Base-by-base conservation (phyloP, 2,329 filamentous ascomycete genomes). In the Ophiosphaerella narmari region DNA sequence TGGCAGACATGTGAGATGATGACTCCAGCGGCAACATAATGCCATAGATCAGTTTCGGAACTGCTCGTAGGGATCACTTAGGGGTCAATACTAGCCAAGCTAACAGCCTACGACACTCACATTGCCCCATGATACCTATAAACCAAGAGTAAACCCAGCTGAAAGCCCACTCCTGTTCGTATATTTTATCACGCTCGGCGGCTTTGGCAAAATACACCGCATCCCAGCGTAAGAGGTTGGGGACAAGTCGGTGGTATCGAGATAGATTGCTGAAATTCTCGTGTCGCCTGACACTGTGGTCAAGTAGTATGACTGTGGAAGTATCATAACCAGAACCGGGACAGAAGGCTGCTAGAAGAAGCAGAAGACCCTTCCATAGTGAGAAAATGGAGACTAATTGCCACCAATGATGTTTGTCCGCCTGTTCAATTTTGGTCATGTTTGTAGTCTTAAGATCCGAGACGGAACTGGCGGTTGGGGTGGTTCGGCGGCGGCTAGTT, bases 131-230 rank as follows among this genome's bases (percentile, higher is more conserved):
- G 75, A 48, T 65, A 58, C 71, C 65, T 9, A 83, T 65, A 7
- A 81, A 44, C 49, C 67, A 72, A 9, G 81, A 77, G 52, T 82
- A 81, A 8, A 77, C 76, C 73, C 80, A 82, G 33, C 86, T 87
- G 74, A 92, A 94, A 0, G 90, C 90, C 89, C 89, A 94, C 73
- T 93, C 88, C 74, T 94, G 90, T 75, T 95, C 90, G 68, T 85
- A 88, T 9, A 86, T 47, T 60, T 90, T 86, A 31, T 87, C 88
- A 9, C 82, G 78, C 36, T 78, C 78, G 4, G 88, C 83, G 38
- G 78, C 71, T 57, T 85, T 80, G 50, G 86, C 76, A 65, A 87
- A 93, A 71, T 93, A 94, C 59, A 95, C 78, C 29, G 86, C 88
- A 70, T 95, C 90, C 90, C 90, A 95, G 70, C 89, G 81, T 6